phyloP scores from a whole-genome alignment of 345 rosid species.

The Anastatica hierochuntica region DNA sequence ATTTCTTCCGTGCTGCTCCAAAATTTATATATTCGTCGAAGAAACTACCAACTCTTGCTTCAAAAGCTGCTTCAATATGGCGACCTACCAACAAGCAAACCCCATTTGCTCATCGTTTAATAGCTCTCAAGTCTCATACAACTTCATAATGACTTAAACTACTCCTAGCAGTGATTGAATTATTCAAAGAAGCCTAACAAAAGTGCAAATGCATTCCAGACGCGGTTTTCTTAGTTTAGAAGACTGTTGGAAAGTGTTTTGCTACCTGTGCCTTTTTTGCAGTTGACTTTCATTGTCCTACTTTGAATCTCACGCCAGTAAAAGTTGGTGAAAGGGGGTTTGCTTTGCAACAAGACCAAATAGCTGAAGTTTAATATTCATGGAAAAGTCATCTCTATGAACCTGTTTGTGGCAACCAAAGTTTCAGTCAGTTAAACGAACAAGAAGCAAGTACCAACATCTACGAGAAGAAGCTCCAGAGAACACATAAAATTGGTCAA shows the following conservation, averaged over 20 bases:
- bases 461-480: no score
- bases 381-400: slow-evolving; percentile 61
- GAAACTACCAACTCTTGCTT: slow-evolving; percentile 64
- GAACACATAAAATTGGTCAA: no score
- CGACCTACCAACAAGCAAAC: slow-evolving; percentile 36
- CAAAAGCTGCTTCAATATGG: slow-evolving; percentile 44
- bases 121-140: neutral
- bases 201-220: no score
- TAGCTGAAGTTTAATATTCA: slow-evolving; percentile 80
- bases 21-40: slow-evolving; percentile 60
- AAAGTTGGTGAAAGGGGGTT: slow-evolving; percentile 92
- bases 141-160: no score
- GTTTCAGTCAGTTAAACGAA: neutral
- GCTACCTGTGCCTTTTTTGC: slow-evolving; percentile 79
- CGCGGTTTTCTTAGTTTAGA: no score
- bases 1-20: slow-evolving; percentile 53
- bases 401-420: slow-evolving; percentile 33
- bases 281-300: slow-evolving; percentile 69
- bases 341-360: slow-evolving; percentile 72
- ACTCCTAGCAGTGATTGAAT: no score
- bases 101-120: neutral
- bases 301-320: slow-evolving; percentile 60
- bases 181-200: no score
- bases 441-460: no score
- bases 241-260: no score